Base-by-base conservation (phyloP, 495 filamentous ascomycete genomes). In the Venustampulla echinocandica region DNA sequence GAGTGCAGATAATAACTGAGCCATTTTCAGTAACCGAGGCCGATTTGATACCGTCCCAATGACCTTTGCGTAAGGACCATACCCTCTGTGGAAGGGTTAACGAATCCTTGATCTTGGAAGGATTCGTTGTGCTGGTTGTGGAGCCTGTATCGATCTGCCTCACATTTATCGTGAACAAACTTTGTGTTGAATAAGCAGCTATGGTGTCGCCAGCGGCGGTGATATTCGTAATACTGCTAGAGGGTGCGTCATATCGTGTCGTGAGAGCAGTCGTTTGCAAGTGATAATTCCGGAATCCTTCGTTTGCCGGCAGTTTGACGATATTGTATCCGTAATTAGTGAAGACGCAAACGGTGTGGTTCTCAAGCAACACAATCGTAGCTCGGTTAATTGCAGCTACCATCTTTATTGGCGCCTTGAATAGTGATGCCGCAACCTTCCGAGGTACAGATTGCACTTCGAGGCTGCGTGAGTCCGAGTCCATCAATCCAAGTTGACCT, bases 271-370 rank as follows among this genome's bases (percentile, higher is more conserved):
- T 61, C 51, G 77, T 69, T 43, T 74, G 75, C 14, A 90, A 73
- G 36, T 83, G 82, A 41, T 73, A 68, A 41, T 75, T 81, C 13
- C 75, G 75, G 58, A 83, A 85, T 19, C 76, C 69, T 39, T 85
- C 84, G 27, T 66, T 57, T 17, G 85, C 67, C 0, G 88, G 85
- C 52, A 96, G 90, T 14, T 75, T 77, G 13, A 98, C 69, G 42
- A 84, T 87, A 10, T 85, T 82, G 58, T 94, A 96, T 2, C 90
- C 92, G 57, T 90, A 95, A 38, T 89, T 90, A 0, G 86, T 88
- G 57, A 98, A 90, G 0, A 98, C 80, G 69, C 82, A 94, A 22
- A 97, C 87, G 27, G 90, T 85, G 54, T 85, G 79, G 55, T 85
- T 93, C 41, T 86, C 82, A 2, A 98, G 76, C 28, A 98, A 66